Evolutionary conservation across 495 filamentous ascomycete genomes (phyloP).

Genomic region (Extremus antarcticus): DNA sequence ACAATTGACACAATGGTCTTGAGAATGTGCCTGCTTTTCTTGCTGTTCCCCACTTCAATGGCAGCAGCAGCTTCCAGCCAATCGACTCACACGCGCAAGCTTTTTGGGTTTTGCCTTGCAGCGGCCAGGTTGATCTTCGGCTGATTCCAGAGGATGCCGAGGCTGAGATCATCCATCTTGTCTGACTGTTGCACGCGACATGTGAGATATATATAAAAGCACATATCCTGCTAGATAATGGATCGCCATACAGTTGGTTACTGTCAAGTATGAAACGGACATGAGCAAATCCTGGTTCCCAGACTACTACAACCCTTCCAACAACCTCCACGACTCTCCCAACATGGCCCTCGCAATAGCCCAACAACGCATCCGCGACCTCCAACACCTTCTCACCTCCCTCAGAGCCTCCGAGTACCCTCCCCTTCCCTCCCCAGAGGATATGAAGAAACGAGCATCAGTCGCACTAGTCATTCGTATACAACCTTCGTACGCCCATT

Average conservation of each 20-base stretch:
- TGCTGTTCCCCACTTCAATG: background rate
- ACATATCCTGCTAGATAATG: too few species aligned
- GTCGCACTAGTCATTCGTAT: conserved; percentile 64
- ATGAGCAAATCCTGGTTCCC: background rate
- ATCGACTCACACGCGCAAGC: background rate
- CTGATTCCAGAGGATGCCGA: too few species aligned
- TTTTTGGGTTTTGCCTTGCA: background rate
- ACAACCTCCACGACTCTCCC: background rate
- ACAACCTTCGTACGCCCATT: conserved; percentile 48
- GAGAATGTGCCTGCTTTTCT: too few species aligned
- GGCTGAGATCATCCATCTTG: too few species aligned
- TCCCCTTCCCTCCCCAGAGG: conserved; percentile 50
- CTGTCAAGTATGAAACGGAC: background rate
- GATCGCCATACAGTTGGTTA: background rate
- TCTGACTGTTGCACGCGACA: too few species aligned
- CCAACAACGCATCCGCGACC: conserved; percentile 3
- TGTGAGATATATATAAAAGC: too few species aligned
- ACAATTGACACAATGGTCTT: too few species aligned
- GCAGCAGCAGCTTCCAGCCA: background rate
- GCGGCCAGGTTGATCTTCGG: too few species aligned
- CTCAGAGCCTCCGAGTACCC: conserved; percentile 49
- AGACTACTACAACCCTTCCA: background rate
- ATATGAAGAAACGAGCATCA: conserved; percentile 56
- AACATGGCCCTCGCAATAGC: background rate
- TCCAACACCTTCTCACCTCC: conserved; percentile 35